Conservation (phyloP, 2,329 filamentous ascomycete genomes). For the Pseudogymnoascus sp. region DNA sequence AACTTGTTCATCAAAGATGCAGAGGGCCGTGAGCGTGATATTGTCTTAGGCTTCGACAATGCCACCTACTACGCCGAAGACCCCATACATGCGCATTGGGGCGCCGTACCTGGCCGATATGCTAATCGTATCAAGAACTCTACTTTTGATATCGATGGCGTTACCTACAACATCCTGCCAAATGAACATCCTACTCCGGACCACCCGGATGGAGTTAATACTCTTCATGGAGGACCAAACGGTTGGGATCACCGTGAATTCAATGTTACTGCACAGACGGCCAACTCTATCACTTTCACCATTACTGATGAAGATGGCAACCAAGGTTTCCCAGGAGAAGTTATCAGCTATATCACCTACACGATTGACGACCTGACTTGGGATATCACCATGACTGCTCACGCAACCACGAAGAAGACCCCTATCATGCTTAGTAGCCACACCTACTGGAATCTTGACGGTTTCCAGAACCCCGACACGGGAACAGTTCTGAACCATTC, state of each 20-base stretch:
- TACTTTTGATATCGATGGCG: constrained; percentile 60
- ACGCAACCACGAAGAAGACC: constrained; percentile 65
- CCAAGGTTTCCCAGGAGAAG: constrained; percentile 71
- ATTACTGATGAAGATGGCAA: constrained; percentile 65
- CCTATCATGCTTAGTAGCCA: constrained; percentile 72
- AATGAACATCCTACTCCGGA: constrained; percentile 53
- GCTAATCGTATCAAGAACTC: constrained; percentile 76
- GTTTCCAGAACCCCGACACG: constrained; percentile 66
- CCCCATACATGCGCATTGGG: constrained; percentile 60
- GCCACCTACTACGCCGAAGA: constrained; percentile 61
- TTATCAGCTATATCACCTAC: constrained; percentile 67
- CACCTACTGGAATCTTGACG: constrained; percentile 78
- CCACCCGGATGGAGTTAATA: constrained; percentile 48
- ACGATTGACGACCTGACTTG: constrained; percentile 57
- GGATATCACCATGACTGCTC: constrained; percentile 65
- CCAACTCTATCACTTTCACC: constrained; percentile 64
- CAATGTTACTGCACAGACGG: constrained; percentile 60
- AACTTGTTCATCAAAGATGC: constrained; percentile 64
- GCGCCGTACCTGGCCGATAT: constrained; percentile 66
- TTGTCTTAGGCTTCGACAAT: constrained; percentile 70
- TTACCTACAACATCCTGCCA: constrained; percentile 47
- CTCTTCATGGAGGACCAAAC: constrained; percentile 60
- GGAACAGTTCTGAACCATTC: constrained; percentile 60
- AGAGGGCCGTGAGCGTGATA: constrained; percentile 58
- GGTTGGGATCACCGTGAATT: constrained; percentile 76